Evolutionary conservation across 192 early-diverging fungal genomes (phyloP).

Genomic region (Mortierella hygrophila): DNA sequence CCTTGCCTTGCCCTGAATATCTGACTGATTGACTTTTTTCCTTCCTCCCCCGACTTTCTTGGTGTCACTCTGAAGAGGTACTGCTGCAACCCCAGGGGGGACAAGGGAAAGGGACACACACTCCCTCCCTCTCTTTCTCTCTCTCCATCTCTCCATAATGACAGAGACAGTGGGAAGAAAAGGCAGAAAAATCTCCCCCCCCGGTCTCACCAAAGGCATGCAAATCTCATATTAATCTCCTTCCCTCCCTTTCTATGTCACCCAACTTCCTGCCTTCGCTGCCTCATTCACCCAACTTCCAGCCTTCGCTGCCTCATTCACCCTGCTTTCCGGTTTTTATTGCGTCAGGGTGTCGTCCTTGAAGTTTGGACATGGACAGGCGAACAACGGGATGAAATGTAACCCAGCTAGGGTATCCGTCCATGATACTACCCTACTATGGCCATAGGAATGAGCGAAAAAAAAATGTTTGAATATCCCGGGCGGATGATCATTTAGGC

Average conservation of each 20-base stretch:
- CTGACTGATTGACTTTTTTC: not conserved
- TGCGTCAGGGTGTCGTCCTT: not conserved
- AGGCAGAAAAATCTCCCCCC: not conserved
- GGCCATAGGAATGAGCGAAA: not conserved
- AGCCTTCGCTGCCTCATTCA: too few relatives aligned
- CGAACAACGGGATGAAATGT: not conserved
- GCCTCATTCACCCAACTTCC: too few relatives aligned
- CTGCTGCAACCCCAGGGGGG: not conserved
- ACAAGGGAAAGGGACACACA: too few relatives aligned
- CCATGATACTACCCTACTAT: not conserved
- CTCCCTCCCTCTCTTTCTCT: too few relatives aligned
- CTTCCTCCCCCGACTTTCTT: not conserved
- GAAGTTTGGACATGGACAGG: not conserved
- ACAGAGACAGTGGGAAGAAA: not conserved
- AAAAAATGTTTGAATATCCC: not conserved
- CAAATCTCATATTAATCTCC: not conserved
- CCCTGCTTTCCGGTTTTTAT: not conserved
- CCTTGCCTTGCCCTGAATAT: not conserved
- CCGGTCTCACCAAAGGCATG: not conserved
- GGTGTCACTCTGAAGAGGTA: not conserved
- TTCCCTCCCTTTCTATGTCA: not conserved
- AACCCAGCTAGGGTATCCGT: not conserved
- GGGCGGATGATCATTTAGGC: conserved; percentile 1
- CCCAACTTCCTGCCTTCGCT: not conserved
- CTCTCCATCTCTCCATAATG: not conserved